phyloP scores from a whole-genome alignment of 2,329 filamentous ascomycete genomes.

The Monosporascus sp. region DNA sequence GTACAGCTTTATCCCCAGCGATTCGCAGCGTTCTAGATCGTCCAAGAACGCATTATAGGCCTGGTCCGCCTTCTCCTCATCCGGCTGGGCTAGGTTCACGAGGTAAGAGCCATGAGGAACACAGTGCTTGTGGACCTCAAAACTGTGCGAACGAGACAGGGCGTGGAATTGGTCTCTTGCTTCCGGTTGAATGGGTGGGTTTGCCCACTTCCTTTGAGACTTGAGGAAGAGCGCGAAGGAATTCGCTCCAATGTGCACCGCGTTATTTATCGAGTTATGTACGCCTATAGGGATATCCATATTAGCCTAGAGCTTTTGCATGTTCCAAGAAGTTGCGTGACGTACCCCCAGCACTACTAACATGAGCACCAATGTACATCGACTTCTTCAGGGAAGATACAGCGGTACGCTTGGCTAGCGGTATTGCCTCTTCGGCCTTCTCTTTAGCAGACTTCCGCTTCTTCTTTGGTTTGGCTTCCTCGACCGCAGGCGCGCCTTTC shows the following conservation, averaged over 20 bases:
- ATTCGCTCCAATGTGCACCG: conserved; percentile 79
- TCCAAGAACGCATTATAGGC: conserved; percentile 84
- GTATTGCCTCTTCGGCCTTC: conserved; percentile 43
- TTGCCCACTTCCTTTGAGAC: conserved; percentile 91
- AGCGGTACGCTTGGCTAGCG: conserved; percentile 63
- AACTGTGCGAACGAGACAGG: conserved; percentile 62
- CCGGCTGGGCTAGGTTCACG: conserved; percentile 86
- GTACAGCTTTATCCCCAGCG: conserved; percentile 83
- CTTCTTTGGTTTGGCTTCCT: conserved; percentile 26
- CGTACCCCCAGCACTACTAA: conserved; percentile 79
- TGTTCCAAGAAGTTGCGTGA: not conserved
- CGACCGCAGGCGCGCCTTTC: conserved; percentile 4
- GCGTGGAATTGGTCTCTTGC: conserved; percentile 64
- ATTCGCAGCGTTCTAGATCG: conserved; percentile 79
- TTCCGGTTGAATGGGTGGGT: conserved; percentile 66
- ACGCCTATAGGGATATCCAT: conserved; percentile 53
- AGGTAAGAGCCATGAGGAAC: conserved; percentile 95
- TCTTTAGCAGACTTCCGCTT: conserved; percentile 37
- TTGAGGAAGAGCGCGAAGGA: conserved; percentile 94
- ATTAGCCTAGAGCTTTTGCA: conserved; percentile 6
- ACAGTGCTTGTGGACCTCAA: conserved; percentile 66
- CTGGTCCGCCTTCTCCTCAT: conserved; percentile 73
- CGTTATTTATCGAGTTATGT: conserved; percentile 79
- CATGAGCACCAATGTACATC: conserved; percentile 88
- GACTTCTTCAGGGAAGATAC: conserved; percentile 56